Percentiles rank a stretch among this genome's conserved stretches.
phyloP scores from a whole-genome alignment of 768 basidiomycete species.

The Mycena kentingensis region DNA sequence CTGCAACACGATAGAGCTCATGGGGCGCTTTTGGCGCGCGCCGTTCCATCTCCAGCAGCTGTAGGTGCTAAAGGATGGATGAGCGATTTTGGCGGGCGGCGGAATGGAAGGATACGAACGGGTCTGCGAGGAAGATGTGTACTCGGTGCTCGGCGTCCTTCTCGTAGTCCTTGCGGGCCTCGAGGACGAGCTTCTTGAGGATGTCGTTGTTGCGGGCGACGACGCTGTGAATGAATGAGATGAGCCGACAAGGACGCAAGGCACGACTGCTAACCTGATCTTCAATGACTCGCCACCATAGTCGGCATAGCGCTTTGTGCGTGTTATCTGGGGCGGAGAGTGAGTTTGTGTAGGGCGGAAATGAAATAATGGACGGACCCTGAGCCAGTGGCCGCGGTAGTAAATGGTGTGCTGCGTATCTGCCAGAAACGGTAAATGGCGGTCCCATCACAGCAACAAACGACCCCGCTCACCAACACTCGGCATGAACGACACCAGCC shows the following conservation, averaged over 20 bases:
- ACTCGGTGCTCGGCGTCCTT: conserved; percentile 90
- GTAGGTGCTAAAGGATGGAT: conserved; percentile 50
- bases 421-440: conserved; percentile 31
- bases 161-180: conserved; percentile 87
- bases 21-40: conserved; percentile 83
- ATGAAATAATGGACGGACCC: conserved; percentile 48
- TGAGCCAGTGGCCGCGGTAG: conserved; percentile 87
- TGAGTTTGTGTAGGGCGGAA: conserved; percentile 19
- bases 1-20: conserved; percentile 91
- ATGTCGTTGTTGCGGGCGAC: conserved; percentile 88
- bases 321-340: conserved; percentile 60
- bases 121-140: conserved; percentile 87
- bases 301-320: conserved; percentile 75
- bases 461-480: conserved; percentile 60
- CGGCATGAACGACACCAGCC: conserved; percentile 86
- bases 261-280: conserved; percentile 59
- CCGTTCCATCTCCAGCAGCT: conserved; percentile 88
- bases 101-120: conserved; percentile 52
- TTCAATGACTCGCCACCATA: conserved; percentile 76
- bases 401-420: conserved; percentile 89
- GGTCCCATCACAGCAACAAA: conserved; percentile 13
- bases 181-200: conserved; percentile 81
- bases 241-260: conserved; percentile 13
- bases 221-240: conserved; percentile 51
- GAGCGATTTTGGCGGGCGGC: conserved; percentile 6